Conservation (phyloP, 2,329 filamentous ascomycete species). For the Ascochyta pisi region DNA sequence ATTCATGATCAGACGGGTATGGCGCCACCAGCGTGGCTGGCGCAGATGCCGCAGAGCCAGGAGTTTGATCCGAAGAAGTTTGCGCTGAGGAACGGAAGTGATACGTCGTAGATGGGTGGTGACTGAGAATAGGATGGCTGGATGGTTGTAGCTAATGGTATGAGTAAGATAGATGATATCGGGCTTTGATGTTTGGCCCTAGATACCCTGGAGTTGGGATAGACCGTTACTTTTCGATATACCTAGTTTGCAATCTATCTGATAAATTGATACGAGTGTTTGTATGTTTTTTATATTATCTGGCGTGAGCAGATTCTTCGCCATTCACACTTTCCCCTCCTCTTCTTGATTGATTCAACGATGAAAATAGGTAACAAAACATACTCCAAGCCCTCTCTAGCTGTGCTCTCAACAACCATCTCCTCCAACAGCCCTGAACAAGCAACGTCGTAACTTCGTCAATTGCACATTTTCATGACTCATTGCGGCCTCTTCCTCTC, state of each 20-base stretch:
- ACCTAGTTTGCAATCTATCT: background rate
- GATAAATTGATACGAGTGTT: too few relatives aligned
- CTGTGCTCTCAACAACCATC: too few relatives aligned
- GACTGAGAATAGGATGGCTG: background rate
- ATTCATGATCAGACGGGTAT: slow-evolving; percentile 92
- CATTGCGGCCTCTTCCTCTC: slow-evolving; percentile 65
- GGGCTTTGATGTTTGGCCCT: background rate
- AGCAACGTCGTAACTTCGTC: background rate
- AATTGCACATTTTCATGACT: background rate
- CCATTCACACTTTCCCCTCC: too few relatives aligned
- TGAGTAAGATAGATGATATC: background rate
- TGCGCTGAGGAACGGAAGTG: slow-evolving; percentile 38
- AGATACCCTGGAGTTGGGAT: background rate
- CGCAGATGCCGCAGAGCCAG: slow-evolving; percentile 56
- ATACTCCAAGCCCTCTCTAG: too few relatives aligned
- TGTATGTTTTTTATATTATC: too few relatives aligned
- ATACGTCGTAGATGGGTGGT: slow-evolving; percentile 5
- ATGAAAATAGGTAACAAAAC: too few relatives aligned
- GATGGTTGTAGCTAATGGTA: background rate
- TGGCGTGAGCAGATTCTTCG: too few relatives aligned
- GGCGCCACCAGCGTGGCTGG: slow-evolving; percentile 75
- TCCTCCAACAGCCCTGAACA: too few relatives aligned
- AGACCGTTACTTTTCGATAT: background rate
- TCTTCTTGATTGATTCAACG: too few relatives aligned
- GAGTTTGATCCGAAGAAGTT: slow-evolving; percentile 28